phyloP scores from a whole-genome alignment of 108 stramenopile species.

The Seminavis robusta region DNA sequence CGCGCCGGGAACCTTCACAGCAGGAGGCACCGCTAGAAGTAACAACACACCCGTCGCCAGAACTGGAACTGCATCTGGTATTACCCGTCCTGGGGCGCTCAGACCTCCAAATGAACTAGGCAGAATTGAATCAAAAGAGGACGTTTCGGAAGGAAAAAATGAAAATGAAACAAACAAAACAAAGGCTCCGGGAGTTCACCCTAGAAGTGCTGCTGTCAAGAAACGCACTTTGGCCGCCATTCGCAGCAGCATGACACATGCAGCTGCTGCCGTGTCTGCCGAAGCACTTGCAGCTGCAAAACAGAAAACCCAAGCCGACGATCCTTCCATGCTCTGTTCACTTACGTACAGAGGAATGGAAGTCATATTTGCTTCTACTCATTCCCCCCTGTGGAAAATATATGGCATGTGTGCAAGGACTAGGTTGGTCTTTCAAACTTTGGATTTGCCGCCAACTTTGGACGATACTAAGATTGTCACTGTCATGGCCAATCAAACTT shows the following conservation, averaged over 20 bases:
- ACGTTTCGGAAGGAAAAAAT: neutral
- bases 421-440: conserved; percentile 55
- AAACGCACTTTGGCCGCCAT: no score
- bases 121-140: no score
- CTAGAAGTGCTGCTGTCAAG: no score
- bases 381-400: conserved; percentile 2
- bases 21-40: no score
- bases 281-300: conserved; percentile 54
- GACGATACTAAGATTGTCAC: conserved; percentile 24
- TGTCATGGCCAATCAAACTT: conserved; percentile 25
- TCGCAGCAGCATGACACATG: neutral
- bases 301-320: neutral
- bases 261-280: conserved; percentile 68
- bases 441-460: conserved; percentile 21
- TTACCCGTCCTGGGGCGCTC: neutral
- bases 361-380: conserved; percentile 50
- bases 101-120: neutral
- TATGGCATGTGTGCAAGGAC: conserved; percentile 58
- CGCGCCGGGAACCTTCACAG: no score
- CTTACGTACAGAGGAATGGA: conserved; percentile 56
- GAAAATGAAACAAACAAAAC: neutral
- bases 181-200: neutral
- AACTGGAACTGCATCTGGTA: neutral
- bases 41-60: no score
- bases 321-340: conserved; percentile 21